A percentile compares a stretch with the other conserved stretches of the same genome.
Evolutionary conservation across 2,329 filamentous ascomycete genomes (phyloP).

Genomic region (Didymella lethalis): DNA sequence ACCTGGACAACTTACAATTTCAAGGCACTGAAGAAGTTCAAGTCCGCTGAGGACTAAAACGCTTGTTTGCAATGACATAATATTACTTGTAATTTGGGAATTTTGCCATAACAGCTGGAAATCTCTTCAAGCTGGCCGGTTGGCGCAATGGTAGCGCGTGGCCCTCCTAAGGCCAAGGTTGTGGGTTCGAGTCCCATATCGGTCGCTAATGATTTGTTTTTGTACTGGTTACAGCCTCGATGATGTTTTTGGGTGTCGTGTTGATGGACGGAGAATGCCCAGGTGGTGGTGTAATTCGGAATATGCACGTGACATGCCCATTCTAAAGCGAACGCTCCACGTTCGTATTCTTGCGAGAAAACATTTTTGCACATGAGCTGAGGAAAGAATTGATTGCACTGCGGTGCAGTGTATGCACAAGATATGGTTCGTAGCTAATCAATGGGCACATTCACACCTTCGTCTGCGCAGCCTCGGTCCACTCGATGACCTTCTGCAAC

Average conservation of each 20-base stretch:
- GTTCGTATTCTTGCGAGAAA: not conserved
- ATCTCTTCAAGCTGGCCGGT: conserved; percentile 35
- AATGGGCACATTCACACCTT: not conserved
- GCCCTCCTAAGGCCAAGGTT: conserved; percentile 52
- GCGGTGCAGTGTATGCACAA: not conserved
- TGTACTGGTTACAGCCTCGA: not conserved
- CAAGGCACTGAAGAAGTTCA: no score
- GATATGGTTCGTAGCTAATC: not conserved
- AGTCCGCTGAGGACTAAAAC: no score
- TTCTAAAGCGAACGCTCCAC: no score
- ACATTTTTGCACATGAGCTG: not conserved
- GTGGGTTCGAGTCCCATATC: conserved; percentile 50
- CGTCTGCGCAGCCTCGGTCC: conserved; percentile 30
- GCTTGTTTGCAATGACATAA: no score
- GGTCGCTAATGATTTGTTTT: conserved; percentile 34
- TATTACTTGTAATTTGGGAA: not conserved
- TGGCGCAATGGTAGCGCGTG: conserved; percentile 53
- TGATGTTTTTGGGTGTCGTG: not conserved
- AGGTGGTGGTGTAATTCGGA: no score
- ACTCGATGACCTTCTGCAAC: conserved; percentile 47
- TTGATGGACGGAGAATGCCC: not conserved
- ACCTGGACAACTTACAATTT: not conserved
- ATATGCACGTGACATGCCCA: no score
- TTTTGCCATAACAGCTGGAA: conserved; percentile 15
- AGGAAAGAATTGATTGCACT: not conserved